phyloP scores from a whole-genome alignment of 345 rosid species.

The Arabis hirsuta region DNA sequence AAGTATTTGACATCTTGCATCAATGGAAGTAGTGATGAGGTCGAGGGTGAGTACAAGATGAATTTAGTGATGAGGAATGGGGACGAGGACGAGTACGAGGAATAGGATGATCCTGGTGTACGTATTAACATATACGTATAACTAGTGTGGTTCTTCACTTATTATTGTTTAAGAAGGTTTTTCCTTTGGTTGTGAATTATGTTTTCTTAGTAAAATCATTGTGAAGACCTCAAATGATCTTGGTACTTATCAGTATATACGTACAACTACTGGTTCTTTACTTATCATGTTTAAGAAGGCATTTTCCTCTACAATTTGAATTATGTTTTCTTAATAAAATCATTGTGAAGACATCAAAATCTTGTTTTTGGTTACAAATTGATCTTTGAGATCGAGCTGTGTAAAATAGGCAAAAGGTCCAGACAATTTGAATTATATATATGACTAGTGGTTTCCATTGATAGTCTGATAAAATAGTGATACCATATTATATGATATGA shows the following conservation, averaged over 20 bases:
- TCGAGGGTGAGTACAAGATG: too few species aligned
- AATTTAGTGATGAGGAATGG: too few species aligned
- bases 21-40: neutral
- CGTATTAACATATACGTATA: constrained; percentile 1
- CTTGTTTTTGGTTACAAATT: neutral
- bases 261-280: too few species aligned
- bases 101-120: neutral
- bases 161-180: too few species aligned
- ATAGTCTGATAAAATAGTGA: neutral
- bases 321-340: neutral
- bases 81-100: too few species aligned
- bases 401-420: neutral
- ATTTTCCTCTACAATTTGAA: neutral
- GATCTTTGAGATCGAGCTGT: neutral
- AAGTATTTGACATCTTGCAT: constrained; percentile 5
- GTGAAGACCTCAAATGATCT: too few species aligned
- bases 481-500: neutral
- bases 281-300: neutral
- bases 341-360: neutral
- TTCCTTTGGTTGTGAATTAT: too few species aligned
- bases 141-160: neutral
- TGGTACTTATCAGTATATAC: too few species aligned
- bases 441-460: too few species aligned
- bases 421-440: too few species aligned
- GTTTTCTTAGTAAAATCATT: too few species aligned